phyloP scores from a whole-genome alignment of 495 filamentous ascomycete genomes.

The Tuber brumale region DNA sequence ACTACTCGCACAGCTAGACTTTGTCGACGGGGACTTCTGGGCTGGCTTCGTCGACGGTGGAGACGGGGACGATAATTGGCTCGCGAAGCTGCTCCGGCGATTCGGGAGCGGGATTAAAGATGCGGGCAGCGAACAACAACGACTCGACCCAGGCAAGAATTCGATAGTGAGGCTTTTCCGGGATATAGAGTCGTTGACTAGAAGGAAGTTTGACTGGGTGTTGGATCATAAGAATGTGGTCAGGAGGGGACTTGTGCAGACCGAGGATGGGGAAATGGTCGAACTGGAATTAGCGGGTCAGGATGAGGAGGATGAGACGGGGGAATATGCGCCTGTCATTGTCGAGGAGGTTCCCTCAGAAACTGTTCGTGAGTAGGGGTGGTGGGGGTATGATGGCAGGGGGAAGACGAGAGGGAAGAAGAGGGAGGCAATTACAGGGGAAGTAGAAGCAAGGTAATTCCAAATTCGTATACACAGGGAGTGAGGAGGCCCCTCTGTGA shows the following conservation, averaged over 20 bases:
- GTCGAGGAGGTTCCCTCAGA: conserved; percentile 49
- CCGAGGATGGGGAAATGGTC: conserved; percentile 73
- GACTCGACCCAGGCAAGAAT: conserved; percentile 46
- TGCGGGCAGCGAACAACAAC: conserved; percentile 39
- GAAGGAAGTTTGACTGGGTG: conserved; percentile 59
- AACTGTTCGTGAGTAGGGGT: background rate
- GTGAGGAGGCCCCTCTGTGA: background rate
- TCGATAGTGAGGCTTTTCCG: conserved; percentile 42
- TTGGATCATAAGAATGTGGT: conserved; percentile 53
- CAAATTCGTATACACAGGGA: background rate
- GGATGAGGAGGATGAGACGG: conserved; percentile 75
- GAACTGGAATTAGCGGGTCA: conserved; percentile 68
- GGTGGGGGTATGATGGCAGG: background rate
- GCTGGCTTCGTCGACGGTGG: conserved; percentile 52
- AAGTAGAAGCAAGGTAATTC: background rate
- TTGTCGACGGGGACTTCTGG: conserved; percentile 60
- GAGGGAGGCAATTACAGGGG: background rate
- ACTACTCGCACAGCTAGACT: conserved; percentile 63
- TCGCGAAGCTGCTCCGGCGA: conserved; percentile 51
- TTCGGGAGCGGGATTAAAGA: conserved; percentile 50
- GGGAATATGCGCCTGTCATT: conserved; percentile 78
- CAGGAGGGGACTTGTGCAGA: conserved; percentile 57
- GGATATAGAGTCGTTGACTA: conserved; percentile 53
- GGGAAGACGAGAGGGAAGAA: background rate
- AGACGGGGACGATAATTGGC: conserved; percentile 50